Evolutionary conservation across 2,329 filamentous ascomycete genomes (phyloP), one percentile per base, ranked within the genome.

Genomic region (Stachybotrys echinatus): DNA sequence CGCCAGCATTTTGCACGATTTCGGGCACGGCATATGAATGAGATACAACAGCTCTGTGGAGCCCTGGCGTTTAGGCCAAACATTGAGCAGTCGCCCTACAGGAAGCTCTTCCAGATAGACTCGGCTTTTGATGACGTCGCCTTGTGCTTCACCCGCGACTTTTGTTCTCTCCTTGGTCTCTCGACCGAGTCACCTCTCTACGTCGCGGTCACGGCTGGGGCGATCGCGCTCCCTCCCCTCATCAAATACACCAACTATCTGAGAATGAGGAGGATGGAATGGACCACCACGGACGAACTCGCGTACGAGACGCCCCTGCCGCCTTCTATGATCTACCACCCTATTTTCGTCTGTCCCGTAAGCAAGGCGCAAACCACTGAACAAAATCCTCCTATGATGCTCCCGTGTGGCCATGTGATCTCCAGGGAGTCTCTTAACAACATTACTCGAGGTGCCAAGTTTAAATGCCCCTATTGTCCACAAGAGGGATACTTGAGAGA

Each of bases 401-500:
- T 99, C 63, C 88, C 89, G 0, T 99, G 94, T 63, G 92, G 94
- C 6, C 94, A 99, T 71, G 92, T 96, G 48, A 85, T 99, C 52
- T 92, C 91, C 18, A 81, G 85, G 55, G 92, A 96, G 62, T 91
- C 87, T 31, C 72, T 99, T 47, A 82, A 87, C 52, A 85, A 84
- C 62, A 76, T 97, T 40, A 85, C 85, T 49, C 95, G 95, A 70
- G 86, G 87, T 1, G 80, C 75, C 40, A 76, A 87, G 52, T 95
- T 95, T 76, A 99, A 99, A 68, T 99, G 94, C 62, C 94, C 94
- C 0, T 99, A 99, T 65, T 99, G 94, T 64, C 94, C 94, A 0
- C 83, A 74, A 23, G 92, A 97, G 69, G 90, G 89, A 43, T 77
- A 85, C 55, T 74, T 88, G 2, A 84, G 82, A 56, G 90, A 96